Percentiles rank a stretch among this genome's conserved stretches.
These are phyloP conservation scores for Euphrasia confusa DNA, from an alignment of 257 asterid species.

Conservation along the genomic window DNA sequence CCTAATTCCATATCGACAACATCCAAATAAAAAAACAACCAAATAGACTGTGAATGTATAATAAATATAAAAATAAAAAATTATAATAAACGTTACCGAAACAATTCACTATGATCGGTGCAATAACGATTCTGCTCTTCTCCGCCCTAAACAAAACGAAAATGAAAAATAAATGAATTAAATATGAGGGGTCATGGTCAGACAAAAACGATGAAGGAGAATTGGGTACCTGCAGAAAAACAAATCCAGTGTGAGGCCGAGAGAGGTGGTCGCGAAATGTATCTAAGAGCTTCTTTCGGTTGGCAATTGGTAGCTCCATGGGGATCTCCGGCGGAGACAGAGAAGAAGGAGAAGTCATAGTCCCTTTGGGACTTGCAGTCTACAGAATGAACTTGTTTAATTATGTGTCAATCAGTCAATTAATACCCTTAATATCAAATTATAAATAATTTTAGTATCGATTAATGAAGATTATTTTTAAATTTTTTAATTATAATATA, in stretches of 20 bases:
- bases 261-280: conserved; percentile 63
- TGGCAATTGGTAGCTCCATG: conserved; percentile 51
- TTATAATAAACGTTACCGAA: conserved; percentile 44
- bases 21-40: neutral
- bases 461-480: no score
- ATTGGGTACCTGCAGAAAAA: conserved; percentile 56
- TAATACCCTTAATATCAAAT: no score
- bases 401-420: no score
- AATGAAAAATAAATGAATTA: neutral
- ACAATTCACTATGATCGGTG: conserved; percentile 81
- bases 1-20: neutral
- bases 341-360: conserved; percentile 56
- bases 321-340: conserved; percentile 70
- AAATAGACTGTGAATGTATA: conserved; percentile 2
- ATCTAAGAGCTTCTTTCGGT: conserved; percentile 61
- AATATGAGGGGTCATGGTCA: conserved; percentile 1
- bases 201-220: conserved; percentile 1
- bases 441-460: no score
- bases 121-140: conserved; percentile 82
- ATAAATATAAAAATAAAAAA: neutral
- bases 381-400: neutral
- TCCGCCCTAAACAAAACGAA: conserved; percentile 59
- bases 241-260: conserved; percentile 56
- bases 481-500: no score
- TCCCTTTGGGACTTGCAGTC: neutral